A percentile compares a stretch with the other conserved stretches of the same genome.
Conservation (phyloP, 306 rosid species). For the Citrullus mucosospermus region DNA sequence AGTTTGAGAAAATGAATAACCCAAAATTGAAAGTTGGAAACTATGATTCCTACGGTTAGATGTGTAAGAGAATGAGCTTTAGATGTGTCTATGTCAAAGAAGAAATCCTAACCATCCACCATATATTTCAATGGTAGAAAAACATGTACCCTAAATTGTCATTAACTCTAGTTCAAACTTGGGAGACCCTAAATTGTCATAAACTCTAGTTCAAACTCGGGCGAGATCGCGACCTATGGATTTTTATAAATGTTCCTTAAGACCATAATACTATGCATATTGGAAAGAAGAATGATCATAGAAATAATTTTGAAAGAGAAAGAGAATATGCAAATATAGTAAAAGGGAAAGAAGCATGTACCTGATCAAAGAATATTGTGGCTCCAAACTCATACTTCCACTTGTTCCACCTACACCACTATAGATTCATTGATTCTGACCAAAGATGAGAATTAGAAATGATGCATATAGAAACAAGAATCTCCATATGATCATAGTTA, state of each 20-base stretch:
- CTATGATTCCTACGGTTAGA: background rate
- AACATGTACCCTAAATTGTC: background rate
- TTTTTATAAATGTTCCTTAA: background rate
- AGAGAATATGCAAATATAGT: background rate
- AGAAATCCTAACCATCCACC: background rate
- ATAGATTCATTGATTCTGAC: constrained; percentile 7
- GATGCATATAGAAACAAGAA: background rate
- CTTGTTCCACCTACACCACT: constrained; percentile 4
- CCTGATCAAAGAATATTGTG: background rate
- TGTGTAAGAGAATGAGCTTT: background rate
- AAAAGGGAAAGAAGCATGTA: background rate
- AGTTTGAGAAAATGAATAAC: background rate
- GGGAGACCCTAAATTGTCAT: background rate
- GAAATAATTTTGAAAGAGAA: background rate
- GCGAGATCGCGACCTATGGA: background rate
- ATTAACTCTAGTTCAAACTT: background rate
- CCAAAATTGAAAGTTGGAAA: background rate
- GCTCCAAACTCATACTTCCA: background rate
- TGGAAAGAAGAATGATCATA: background rate
- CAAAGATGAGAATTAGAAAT: constrained; percentile 13
- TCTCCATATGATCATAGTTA: background rate
- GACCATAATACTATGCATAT: background rate
- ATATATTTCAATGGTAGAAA: background rate
- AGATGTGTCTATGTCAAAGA: background rate
- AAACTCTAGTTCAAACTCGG: background rate